Percentiles rank a stretch among this genome's conserved stretches.
These are phyloP conservation scores for Tetrahymena elliotti DNA, from an alignment of 73 alveolate genomes.

Conservation along the genomic window DNA sequence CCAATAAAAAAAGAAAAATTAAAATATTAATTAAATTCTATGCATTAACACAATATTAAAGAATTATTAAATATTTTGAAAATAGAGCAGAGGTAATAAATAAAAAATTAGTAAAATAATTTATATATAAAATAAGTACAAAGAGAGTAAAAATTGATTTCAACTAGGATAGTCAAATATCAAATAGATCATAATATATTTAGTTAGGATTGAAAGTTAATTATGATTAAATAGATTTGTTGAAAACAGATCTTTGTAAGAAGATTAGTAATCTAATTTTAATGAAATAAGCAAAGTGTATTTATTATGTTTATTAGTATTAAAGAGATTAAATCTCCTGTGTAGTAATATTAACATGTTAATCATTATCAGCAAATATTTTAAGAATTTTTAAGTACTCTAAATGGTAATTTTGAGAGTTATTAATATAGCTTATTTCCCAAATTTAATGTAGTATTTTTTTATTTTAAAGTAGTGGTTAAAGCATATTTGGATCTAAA, in stretches of 20 bases:
- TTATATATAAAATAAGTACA: too few species aligned
- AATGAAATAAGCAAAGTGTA: neutral
- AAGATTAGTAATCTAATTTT: neutral
- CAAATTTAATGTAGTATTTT: neutral
- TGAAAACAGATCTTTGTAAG: neutral
- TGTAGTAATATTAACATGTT: neutral
- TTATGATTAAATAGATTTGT: neutral
- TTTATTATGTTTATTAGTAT: neutral
- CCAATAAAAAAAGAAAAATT: too few species aligned
- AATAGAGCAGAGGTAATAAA: too few species aligned
- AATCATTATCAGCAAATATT: neutral
- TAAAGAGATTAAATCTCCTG: neutral
- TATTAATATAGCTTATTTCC: neutral
- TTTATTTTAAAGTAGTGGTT: neutral
- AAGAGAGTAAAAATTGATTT: neutral
- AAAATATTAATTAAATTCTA: too few species aligned
- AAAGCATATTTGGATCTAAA: neutral
- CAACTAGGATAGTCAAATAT: neutral
- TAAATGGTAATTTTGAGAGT: neutral
- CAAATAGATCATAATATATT: neutral
- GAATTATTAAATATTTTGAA: too few species aligned
- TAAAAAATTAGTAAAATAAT: too few species aligned
- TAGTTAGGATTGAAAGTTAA: neutral
- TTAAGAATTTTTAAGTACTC: neutral
- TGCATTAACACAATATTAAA: too few species aligned